Conservation (phyloP, 78 protist genomes). For the Diacronema lutheri region DNA sequence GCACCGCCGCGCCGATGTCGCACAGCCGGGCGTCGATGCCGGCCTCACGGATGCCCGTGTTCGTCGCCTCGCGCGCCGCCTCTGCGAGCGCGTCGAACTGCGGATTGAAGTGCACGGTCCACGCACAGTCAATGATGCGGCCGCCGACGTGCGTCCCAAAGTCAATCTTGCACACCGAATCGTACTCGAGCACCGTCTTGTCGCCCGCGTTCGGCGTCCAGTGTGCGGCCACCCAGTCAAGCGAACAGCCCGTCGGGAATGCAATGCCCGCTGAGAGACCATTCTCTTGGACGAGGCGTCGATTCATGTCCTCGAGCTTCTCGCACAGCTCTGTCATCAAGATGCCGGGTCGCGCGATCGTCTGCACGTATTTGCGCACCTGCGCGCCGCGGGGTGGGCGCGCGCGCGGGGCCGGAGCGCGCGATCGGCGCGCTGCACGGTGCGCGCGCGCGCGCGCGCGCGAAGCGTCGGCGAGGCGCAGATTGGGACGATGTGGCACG, state of each 20-base stretch:
- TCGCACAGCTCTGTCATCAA: constrained; percentile 75
- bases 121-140: constrained; percentile 95
- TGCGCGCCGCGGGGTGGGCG: neutral
- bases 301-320: constrained; percentile 60
- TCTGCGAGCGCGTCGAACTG: constrained; percentile 78
- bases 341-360: constrained; percentile 79
- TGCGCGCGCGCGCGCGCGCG: neutral
- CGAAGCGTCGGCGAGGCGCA: too few relatives aligned
- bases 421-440: neutral
- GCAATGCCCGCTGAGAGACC: constrained; percentile 28
- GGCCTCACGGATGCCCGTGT: constrained; percentile 80
- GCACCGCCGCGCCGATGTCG: constrained; percentile 94
- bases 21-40: constrained; percentile 94
- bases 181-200: constrained; percentile 85
- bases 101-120: constrained; percentile 78
- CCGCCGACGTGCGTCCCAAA: constrained; percentile 96
- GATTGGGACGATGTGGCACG: too few relatives aligned
- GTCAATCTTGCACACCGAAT: constrained; percentile 95
- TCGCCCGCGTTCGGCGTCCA: constrained; percentile 98
- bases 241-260: constrained; percentile 74
- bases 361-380: constrained; percentile 62
- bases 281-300: constrained; percentile 65
- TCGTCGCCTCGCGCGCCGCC: constrained; percentile 93
- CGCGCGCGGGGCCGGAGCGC: neutral
- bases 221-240: constrained; percentile 97